These are phyloP conservation scores for Sporothrix inflata DNA, from an alignment of 2,329 filamentous ascomycete genomes.

Conservation along the genomic window DNA sequence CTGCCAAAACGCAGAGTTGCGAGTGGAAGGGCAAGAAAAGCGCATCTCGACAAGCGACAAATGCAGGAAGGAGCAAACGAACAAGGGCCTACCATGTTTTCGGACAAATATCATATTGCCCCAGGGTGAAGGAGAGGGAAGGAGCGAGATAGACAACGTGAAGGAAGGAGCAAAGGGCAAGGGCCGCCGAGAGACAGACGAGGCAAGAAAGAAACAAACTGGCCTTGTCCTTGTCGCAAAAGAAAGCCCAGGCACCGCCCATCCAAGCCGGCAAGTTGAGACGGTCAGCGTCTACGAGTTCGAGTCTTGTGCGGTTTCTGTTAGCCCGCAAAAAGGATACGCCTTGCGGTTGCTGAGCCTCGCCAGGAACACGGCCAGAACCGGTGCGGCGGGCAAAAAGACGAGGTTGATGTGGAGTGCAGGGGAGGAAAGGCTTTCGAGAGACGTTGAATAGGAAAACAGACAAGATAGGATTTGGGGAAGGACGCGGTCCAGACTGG, in stretches of 20 bases:
- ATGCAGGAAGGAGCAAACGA: background rate
- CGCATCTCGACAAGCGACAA: background rate
- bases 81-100: background rate
- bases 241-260: background rate
- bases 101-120: background rate
- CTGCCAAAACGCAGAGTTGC: background rate
- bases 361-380: constrained; percentile 27
- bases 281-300: background rate
- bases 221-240: constrained; percentile 5
- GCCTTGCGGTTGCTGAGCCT: background rate
- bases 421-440: background rate
- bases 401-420: background rate
- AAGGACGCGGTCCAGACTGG: background rate
- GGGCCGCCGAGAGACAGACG: background rate
- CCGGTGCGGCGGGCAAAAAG: constrained; percentile 17
- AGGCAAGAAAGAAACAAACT: constrained; percentile 3
- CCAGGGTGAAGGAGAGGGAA: background rate
- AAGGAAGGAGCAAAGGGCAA: constrained; percentile 4
- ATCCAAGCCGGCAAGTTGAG: constrained; percentile 3
- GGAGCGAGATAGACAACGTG: background rate
- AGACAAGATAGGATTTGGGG: background rate
- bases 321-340: background rate
- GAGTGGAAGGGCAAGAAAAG: background rate
- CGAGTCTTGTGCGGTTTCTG: background rate
- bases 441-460: background rate